Conservation (phyloP, 257 asterid species). For the Perilla frutescens region DNA sequence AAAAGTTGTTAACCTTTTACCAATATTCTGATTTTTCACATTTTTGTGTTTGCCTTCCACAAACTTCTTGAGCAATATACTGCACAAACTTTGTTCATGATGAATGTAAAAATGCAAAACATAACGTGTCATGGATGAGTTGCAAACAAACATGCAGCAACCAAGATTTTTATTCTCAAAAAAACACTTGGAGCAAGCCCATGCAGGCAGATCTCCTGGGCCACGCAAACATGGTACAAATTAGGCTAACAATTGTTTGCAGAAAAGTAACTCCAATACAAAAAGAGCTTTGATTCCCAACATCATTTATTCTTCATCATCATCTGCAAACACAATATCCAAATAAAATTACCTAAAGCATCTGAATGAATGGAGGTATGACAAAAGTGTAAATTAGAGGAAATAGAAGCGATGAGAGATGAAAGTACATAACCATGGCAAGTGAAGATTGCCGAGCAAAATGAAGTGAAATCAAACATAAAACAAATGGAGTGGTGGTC, state of each 20-base stretch:
- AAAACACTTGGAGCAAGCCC: conserved; percentile 35
- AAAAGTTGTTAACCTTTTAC: too few species aligned
- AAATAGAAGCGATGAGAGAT: not conserved
- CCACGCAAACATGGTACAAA: conserved; percentile 27
- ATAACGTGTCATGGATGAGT: not conserved
- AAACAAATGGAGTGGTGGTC: not conserved
- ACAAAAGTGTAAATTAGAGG: not conserved
- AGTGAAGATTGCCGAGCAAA: not conserved
- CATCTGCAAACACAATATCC: conserved; percentile 56
- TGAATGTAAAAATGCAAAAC: not conserved
- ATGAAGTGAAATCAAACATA: conserved; percentile 5
- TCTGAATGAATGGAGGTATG: conserved; percentile 10
- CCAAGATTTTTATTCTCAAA: conserved; percentile 33
- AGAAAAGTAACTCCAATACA: conserved; percentile 6
- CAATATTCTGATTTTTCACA: not conserved
- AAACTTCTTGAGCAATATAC: conserved; percentile 9
- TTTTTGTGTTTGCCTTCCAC: not conserved
- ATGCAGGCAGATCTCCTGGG: conserved; percentile 30
- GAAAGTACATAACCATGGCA: not conserved
- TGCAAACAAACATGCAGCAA: conserved; percentile 24
- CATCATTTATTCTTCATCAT: conserved; percentile 61
- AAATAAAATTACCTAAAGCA: conserved; percentile 3
- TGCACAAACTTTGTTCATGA: not conserved
- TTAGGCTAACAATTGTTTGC: conserved; percentile 38
- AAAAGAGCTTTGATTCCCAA: conserved; percentile 23